Evolutionary conservation across 805 yeast genomes (phyloP).

Genomic region (Teunomyces panamensis): DNA sequence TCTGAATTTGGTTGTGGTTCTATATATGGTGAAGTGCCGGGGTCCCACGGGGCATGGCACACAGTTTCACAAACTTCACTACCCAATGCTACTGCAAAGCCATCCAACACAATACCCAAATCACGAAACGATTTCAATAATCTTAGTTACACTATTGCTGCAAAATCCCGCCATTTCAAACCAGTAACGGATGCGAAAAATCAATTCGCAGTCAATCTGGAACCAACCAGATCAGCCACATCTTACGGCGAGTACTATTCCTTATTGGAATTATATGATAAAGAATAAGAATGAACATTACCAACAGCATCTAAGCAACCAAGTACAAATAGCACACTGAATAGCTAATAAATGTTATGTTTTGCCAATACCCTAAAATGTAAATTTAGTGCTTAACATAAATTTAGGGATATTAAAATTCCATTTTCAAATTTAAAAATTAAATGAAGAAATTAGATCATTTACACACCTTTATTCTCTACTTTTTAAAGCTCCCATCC

Average conservation of each 20-base stretch:
- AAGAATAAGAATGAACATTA: neutral
- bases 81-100: constrained; percentile 35
- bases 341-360: too few species aligned
- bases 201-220: constrained; percentile 18
- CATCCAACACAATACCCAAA: constrained; percentile 30
- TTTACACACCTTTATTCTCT: too few species aligned
- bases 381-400: too few species aligned
- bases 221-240: constrained; percentile 12
- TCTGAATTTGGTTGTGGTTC: neutral
- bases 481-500: too few species aligned
- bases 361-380: too few species aligned
- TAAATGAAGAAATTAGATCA: too few species aligned
- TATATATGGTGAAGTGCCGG: neutral
- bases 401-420: too few species aligned
- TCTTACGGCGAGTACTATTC: neutral
- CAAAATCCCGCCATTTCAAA: constrained; percentile 8
- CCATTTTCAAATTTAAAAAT: too few species aligned
- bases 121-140: constrained; percentile 19
- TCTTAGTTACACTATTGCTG: constrained; percentile 25
- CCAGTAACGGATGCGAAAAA: neutral
- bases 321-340: neutral
- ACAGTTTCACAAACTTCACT: constrained; percentile 24
- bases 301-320: too few species aligned
- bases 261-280: neutral
- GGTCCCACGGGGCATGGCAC: constrained; percentile 22